These are phyloP conservation scores for Aureobasidium sp. DNA, from an alignment of 2,329 filamentous ascomycete species.

Conservation along the genomic window DNA sequence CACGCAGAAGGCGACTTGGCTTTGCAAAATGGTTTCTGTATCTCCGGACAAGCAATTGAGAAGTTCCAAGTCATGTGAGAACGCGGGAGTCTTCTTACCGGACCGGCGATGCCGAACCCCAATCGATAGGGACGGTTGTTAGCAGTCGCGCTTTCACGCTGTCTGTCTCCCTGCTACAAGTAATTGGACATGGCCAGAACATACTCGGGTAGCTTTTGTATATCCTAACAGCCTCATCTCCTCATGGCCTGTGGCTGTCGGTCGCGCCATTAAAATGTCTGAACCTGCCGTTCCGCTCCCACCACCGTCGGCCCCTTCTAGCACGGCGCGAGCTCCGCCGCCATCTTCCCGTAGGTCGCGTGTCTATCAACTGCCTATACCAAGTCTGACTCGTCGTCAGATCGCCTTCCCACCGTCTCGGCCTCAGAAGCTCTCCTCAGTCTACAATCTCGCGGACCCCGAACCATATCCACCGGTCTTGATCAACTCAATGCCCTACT, in stretches of 20 bases:
- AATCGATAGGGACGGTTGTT: constrained; percentile 5
- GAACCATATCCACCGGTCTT: constrained; percentile 43
- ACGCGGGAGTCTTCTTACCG: neutral
- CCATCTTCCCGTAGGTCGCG: constrained; percentile 33
- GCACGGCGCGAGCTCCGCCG: constrained; percentile 16
- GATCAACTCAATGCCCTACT: constrained; percentile 41
- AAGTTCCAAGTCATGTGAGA: neutral
- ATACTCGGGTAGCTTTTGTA: neutral
- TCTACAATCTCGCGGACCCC: constrained; percentile 45
- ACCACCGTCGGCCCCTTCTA: neutral
- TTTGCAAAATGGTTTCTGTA: neutral
- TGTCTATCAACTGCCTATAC: neutral
- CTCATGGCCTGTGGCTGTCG: neutral
- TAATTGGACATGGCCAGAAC: neutral
- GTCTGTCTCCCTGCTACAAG: neutral
- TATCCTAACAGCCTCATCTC: neutral
- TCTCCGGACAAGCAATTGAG: neutral
- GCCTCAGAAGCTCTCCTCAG: constrained; percentile 64
- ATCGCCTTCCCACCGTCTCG: constrained; percentile 69
- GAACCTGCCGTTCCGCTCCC: neutral
- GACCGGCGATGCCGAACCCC: neutral
- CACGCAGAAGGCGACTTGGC: neutral
- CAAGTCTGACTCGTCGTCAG: constrained; percentile 36
- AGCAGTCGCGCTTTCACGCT: neutral
- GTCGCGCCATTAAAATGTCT: neutral